Evolutionary conservation across 2,329 filamentous ascomycete genomes (phyloP), one percentile per base, ranked within the genome.

Genomic region (Septoria petroselini): DNA sequence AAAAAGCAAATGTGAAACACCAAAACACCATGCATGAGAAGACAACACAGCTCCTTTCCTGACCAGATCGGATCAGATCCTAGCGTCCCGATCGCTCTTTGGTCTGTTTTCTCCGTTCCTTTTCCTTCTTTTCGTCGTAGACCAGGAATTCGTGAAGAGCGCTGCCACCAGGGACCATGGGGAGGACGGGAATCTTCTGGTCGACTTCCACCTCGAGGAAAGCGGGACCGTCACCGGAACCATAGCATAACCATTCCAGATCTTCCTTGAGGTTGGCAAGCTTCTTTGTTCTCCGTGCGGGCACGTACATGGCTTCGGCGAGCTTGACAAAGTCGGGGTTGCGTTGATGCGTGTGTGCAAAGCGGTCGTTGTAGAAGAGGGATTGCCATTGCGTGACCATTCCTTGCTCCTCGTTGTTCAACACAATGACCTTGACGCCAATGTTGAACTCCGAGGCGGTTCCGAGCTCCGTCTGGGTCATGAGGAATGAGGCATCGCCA

Each of bases 351-450:
- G 91, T 96, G 70, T 95, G 91, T 29, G 89, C 80, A 70, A 84
- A 97, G 62, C 91, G 84, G 67, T 96, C 90, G 70, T 95, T 86
- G 75, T 95, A 97, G 75, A 97, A 97, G 59, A 97, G 82, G 63
- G 89, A 91, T 73, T 97, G 91, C 91, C 91, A 97, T 74, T 96
- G 91, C 1, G 91, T 96, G 35, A 97, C 91, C 91, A 97, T 97
- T 46, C 91, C 91, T 73, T 96, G 91, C 73, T 97, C 90, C 71
- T 95, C 90, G 71, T 95, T 98, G 78, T 97, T 97, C 48, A 98
- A 72, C 19, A 97, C 78, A 62, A 97, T 89, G 53, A 97, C 80
- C 80, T 97, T 97, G 71, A 95, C 85, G 58, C 88, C 91, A 69
- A 97, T 96, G 74, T 93, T 88, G 77, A 97, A 97, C 73, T 98